Evolutionary conservation across 306 rosid species (phyloP).

Genomic region (Inga leiocalycina): DNA sequence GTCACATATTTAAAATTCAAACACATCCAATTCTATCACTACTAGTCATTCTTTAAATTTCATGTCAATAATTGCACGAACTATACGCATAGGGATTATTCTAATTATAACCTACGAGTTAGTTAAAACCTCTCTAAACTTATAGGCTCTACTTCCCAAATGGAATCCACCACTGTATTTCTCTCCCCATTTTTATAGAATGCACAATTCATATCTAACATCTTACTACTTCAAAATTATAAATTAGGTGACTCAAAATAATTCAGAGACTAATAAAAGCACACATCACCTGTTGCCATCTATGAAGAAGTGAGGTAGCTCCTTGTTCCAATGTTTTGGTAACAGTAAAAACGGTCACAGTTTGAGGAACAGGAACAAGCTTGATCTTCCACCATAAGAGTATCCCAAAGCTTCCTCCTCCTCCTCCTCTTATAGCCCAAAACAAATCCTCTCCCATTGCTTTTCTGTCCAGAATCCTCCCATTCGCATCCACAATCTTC

Average conservation of each 20-base stretch:
- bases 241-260: not conserved
- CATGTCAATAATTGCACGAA: not conserved
- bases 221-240: too few species aligned
- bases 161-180: not conserved
- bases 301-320: not conserved
- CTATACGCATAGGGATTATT: not conserved
- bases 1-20: too few species aligned
- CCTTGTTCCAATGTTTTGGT: not conserved
- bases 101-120: not conserved
- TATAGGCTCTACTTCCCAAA: not conserved
- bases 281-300: not conserved
- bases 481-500: not conserved
- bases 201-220: not conserved
- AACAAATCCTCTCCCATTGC: not conserved
- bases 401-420: constrained; percentile 1
- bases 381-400: not conserved
- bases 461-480: not conserved
- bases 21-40: not conserved
- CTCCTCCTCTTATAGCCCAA: not conserved
- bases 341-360: not conserved
- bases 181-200: not conserved
- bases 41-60: not conserved
- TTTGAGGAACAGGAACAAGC: not conserved
- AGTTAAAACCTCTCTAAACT: not conserved
- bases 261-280: not conserved